Evolutionary conservation across 2,329 filamentous ascomycete species (phyloP).

Genomic region (Claviceps arundinis): DNA sequence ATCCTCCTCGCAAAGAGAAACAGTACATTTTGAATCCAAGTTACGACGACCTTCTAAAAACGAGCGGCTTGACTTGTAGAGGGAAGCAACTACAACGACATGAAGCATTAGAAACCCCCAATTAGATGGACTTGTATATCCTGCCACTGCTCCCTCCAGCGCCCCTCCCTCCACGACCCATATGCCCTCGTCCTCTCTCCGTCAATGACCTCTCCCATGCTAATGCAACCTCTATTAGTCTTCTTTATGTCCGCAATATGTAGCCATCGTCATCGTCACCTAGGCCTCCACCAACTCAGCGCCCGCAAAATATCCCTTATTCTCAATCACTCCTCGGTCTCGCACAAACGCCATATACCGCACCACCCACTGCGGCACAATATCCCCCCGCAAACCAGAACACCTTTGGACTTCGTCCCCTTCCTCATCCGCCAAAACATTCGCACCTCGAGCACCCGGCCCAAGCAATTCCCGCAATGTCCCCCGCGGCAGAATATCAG

Average conservation of each 20-base stretch:
- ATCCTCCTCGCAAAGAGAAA: no score
- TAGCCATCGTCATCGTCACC: neutral
- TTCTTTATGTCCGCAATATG: neutral
- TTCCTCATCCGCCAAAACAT: constrained; percentile 53
- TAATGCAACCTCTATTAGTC: neutral
- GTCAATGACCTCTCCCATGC: neutral
- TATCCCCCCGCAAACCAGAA: constrained; percentile 56
- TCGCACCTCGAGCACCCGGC: constrained; percentile 55
- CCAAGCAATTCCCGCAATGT: constrained; percentile 77
- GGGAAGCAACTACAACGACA: neutral
- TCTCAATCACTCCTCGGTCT: constrained; percentile 90
- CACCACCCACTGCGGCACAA: constrained; percentile 85
- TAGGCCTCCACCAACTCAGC: constrained; percentile 43
- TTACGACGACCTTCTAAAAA: neutral
- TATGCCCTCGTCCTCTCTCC: neutral
- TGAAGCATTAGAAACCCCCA: neutral
- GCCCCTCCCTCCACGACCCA: neutral
- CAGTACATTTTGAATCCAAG: neutral
- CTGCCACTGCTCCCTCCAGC: neutral
- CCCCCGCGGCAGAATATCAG: constrained; percentile 75
- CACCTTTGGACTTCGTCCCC: constrained; percentile 19
- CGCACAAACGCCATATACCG: constrained; percentile 95
- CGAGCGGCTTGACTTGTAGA: neutral
- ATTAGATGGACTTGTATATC: neutral
- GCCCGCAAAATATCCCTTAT: constrained; percentile 91